Conservation (phyloP, 2,329 filamentous ascomycete species). For the Ambrosiella xylebori region DNA sequence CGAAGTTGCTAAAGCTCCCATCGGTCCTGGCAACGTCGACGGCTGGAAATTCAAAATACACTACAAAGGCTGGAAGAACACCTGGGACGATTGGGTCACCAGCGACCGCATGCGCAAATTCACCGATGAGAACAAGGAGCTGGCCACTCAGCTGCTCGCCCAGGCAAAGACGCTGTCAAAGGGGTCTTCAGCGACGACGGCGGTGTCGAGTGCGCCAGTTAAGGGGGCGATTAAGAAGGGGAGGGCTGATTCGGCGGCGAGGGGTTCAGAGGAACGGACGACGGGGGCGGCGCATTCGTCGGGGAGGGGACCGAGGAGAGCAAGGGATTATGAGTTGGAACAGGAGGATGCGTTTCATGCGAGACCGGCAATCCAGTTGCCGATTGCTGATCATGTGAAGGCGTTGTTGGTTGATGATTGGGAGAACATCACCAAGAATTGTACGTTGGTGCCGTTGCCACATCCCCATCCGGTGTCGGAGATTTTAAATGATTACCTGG, state of each 20-base stretch:
- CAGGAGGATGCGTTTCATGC: constrained; percentile 79
- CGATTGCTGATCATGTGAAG: constrained; percentile 79
- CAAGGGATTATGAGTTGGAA: constrained; percentile 68
- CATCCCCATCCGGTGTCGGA: constrained; percentile 55
- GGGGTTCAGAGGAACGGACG: constrained; percentile 59
- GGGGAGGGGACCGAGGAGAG: constrained; percentile 52
- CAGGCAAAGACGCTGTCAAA: constrained; percentile 42
- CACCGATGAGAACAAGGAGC: constrained; percentile 84
- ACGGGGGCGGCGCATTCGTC: constrained; percentile 41
- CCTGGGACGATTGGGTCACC: constrained; percentile 98
- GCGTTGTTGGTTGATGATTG: constrained; percentile 91
- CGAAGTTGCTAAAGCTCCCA: constrained; percentile 55
- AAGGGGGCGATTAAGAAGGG: constrained; percentile 30
- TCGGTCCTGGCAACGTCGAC: constrained; percentile 28
- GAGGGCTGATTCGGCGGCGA: constrained; percentile 53
- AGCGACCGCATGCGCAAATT: constrained; percentile 87
- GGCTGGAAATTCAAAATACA: constrained; percentile 80
- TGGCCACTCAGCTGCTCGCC: constrained; percentile 56
- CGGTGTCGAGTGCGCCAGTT: neutral
- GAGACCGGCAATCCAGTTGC: constrained; percentile 70
- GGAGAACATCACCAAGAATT: constrained; percentile 95
- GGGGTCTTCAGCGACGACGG: constrained; percentile 18
- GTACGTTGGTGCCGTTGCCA: constrained; percentile 73
- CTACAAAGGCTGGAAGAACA: constrained; percentile 99
- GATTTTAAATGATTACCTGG: constrained; percentile 68